Evolutionary conservation across 345 rosid genomes (phyloP), one percentile per base, ranked within the genome.

Genomic region (Xanthoceras sorbifolium): DNA sequence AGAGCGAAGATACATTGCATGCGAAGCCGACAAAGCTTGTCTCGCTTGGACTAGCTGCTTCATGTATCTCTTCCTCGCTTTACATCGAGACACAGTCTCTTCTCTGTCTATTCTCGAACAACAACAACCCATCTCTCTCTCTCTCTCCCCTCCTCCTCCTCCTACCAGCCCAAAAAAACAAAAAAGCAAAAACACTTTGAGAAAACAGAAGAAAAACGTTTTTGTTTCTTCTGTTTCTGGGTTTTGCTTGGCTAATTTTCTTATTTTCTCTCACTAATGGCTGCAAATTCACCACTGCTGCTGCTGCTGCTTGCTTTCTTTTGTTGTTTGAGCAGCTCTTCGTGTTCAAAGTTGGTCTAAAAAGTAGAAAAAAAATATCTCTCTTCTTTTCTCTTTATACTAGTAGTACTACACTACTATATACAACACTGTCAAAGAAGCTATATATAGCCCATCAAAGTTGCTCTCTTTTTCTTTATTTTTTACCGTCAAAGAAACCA

Each of bases 1-100:
- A 61, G 99, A 89, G 54, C 97, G 97, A 68, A 96, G 85, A 79
- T 96, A 93, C 89, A 93, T 89, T 80, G 93, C 83, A 83, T 96
- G 99, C 15, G 97, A 87, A 31, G 86, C 92, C n/a, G 97, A 88
- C 62, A 93, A 86, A 34, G 89, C 77, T 84, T 92, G 96, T 42
- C 99, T 86, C 26, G 97, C 97, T 83, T 87, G 82, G 38, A 92
- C 98, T 15, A 93, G 84, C 61, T 92, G 93, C 64, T 96, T 93
- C 86, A 91, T 87, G 84, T 96, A 96, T 50, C 89, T 82, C 90
- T 92, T 93, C 77, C 99, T 88, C 5, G 97, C 96, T 78, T 90
- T 93, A 83, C 97, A 96, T 54, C 97, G 89, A 4, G 97, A 87
- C 77, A 95, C 99, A 57, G 85, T 89, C 74, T 93, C 99, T 74